Evolutionary conservation across 768 basidiomycete species (phyloP).

Genomic region (Chiua virens): DNA sequence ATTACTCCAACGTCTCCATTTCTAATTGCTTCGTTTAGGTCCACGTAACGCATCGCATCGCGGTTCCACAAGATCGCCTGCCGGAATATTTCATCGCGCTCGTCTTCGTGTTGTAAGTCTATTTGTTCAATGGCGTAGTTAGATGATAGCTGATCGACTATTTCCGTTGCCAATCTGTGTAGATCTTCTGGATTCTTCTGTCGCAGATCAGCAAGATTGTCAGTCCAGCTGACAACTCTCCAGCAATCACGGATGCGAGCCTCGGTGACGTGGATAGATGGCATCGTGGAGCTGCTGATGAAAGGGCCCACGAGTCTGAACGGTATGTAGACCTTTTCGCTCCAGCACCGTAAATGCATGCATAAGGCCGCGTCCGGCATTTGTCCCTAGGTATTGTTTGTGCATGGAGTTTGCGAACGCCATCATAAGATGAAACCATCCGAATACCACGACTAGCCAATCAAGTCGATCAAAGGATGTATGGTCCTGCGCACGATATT

Average conservation of each 20-base stretch:
- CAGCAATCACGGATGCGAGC: slow-evolving; percentile 39
- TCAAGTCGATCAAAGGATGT: slow-evolving; percentile 41
- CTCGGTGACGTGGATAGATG: slow-evolving; percentile 35
- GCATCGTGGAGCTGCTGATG: slow-evolving; percentile 32
- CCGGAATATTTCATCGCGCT: slow-evolving; percentile 25
- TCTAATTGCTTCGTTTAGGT: slow-evolving; percentile 34
- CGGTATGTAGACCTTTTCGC: neutral
- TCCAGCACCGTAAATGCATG: no score
- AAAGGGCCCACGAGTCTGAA: slow-evolving; percentile 18
- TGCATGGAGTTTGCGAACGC: slow-evolving; percentile 41
- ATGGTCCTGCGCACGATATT: slow-evolving; percentile 35
- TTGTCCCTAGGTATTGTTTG: slow-evolving; percentile 34
- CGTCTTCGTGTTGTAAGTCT: slow-evolving; percentile 1
- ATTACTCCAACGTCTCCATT: slow-evolving; percentile 31
- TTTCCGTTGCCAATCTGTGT: neutral
- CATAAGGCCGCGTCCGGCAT: no score
- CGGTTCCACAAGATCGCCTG: slow-evolving; percentile 38
- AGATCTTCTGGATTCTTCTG: neutral
- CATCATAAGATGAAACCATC: slow-evolving; percentile 45
- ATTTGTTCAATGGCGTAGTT: neutral
- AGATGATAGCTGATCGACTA: neutral
- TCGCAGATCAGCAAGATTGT: slow-evolving; percentile 26
- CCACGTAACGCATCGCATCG: slow-evolving; percentile 38
- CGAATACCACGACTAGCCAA: slow-evolving; percentile 32
- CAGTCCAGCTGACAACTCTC: slow-evolving; percentile 24